Evolutionary conservation across 2,329 filamentous ascomycete species (phyloP).

Genomic region (Monosporascus ibericus): DNA sequence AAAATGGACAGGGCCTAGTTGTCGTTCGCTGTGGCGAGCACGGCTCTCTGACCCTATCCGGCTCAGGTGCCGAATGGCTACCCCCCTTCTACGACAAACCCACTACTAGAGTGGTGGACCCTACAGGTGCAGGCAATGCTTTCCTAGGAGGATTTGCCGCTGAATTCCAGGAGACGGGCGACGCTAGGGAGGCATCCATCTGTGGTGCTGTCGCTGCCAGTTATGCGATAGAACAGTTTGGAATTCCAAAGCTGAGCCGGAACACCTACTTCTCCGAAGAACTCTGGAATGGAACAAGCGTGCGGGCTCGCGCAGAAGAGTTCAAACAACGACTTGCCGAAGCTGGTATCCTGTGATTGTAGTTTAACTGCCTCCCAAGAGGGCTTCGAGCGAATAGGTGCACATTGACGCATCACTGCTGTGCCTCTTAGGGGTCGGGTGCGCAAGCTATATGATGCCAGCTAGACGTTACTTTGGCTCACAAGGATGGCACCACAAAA

Average conservation of each 20-base stretch:
- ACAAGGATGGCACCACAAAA: no score
- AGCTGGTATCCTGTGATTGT: no score
- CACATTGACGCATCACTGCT: no score
- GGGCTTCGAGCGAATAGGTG: no score
- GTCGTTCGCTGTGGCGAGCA: conserved; percentile 26
- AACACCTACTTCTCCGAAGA: no score
- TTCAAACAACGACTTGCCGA: no score
- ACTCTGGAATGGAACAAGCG: no score
- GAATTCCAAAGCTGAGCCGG: neutral
- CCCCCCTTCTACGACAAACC: conserved; percentile 20
- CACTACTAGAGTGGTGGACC: conserved; percentile 21
- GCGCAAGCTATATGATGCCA: no score
- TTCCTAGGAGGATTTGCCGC: conserved; percentile 28
- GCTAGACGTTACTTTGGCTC: no score
- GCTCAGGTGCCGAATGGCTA: conserved; percentile 15
- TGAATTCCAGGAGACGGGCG: conserved; percentile 16
- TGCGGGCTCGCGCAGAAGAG: no score
- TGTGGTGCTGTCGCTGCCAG: conserved; percentile 22
- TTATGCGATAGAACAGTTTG: neutral
- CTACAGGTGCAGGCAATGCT: conserved; percentile 30
- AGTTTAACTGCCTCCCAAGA: no score
- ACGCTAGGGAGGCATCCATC: conserved; percentile 19
- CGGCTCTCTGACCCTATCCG: conserved; percentile 19
- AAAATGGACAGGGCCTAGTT: conserved; percentile 5
- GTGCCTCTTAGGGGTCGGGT: no score